Percentiles rank a stretch among this genome's conserved stretches.
Conservation (phyloP, 306 rosid genomes). For the Cucumis melo region DNA sequence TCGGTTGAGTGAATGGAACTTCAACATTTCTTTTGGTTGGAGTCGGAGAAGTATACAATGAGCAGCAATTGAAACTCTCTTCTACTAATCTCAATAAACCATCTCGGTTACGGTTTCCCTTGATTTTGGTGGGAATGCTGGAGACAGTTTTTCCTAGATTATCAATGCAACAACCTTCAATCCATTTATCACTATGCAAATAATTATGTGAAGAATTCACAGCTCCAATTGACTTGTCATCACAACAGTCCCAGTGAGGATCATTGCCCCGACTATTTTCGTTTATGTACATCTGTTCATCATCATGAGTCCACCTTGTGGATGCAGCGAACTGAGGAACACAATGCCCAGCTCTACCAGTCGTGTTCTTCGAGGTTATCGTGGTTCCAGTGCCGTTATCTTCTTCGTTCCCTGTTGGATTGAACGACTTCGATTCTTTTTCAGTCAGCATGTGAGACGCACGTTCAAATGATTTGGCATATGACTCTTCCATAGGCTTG, state of each 20-base stretch:
- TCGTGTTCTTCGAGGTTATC: background rate
- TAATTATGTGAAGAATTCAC: conserved; percentile 16
- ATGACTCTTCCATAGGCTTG: conserved; percentile 66
- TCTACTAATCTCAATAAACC: background rate
- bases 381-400: background rate
- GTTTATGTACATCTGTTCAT: background rate
- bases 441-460: conserved; percentile 50
- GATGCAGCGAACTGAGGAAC: background rate
- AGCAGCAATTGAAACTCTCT: conserved; percentile 14
- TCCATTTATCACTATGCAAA: conserved; percentile 14
- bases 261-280: background rate
- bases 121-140: background rate
- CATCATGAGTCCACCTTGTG: background rate
- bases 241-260: background rate
- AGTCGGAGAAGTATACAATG: conserved; percentile 27
- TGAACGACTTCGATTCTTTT: conserved; percentile 1
- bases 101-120: background rate
- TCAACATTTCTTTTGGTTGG: conserved; percentile 16
- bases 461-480: conserved; percentile 61
- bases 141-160: conserved; percentile 11
- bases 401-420: background rate
- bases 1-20: conserved; percentile 36
- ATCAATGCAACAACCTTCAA: conserved; percentile 12
- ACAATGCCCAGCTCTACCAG: background rate
- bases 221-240: conserved; percentile 1